These are phyloP conservation scores for Parascedosporium putredinis DNA, from an alignment of 2,329 filamentous ascomycete genomes.

Conservation along the genomic window DNA sequence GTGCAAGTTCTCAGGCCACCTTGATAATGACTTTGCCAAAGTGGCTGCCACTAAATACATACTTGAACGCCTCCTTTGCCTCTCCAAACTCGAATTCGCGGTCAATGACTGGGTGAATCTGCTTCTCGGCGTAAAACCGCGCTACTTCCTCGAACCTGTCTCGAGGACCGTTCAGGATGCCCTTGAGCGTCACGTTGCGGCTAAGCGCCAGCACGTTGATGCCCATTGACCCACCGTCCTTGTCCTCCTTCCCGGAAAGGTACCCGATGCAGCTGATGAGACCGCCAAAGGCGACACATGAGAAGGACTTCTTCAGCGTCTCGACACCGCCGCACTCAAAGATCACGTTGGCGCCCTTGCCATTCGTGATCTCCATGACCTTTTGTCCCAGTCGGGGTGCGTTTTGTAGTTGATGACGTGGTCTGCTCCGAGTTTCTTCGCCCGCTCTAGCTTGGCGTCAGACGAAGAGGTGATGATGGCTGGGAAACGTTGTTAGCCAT, in stretches of 20 bases:
- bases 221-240: constrained; percentile 41
- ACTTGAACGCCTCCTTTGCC: constrained; percentile 38
- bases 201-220: constrained; percentile 45
- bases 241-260: constrained; percentile 43
- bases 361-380: constrained; percentile 34
- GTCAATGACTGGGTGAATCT: constrained; percentile 37
- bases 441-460: constrained; percentile 37
- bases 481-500: constrained; percentile 15
- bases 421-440: constrained; percentile 39
- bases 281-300: constrained; percentile 43
- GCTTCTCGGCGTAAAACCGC: constrained; percentile 30
- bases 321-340: constrained; percentile 43
- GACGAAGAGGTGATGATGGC: constrained; percentile 44
- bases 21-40: constrained; percentile 48
- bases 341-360: constrained; percentile 40
- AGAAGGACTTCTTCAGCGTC: constrained; percentile 42
- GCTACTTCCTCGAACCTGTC: constrained; percentile 45
- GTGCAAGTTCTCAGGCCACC: constrained; percentile 18
- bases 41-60: constrained; percentile 40
- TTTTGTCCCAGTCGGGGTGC: constrained; percentile 39
- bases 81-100: constrained; percentile 35
- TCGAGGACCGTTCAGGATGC: constrained; percentile 51
- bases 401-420: constrained; percentile 43
- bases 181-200: constrained; percentile 36
- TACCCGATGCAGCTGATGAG: constrained; percentile 42